These are phyloP conservation scores for Lenwebbia sp. DNA, from an alignment of 345 rosid genomes.

Conservation along the genomic window DNA sequence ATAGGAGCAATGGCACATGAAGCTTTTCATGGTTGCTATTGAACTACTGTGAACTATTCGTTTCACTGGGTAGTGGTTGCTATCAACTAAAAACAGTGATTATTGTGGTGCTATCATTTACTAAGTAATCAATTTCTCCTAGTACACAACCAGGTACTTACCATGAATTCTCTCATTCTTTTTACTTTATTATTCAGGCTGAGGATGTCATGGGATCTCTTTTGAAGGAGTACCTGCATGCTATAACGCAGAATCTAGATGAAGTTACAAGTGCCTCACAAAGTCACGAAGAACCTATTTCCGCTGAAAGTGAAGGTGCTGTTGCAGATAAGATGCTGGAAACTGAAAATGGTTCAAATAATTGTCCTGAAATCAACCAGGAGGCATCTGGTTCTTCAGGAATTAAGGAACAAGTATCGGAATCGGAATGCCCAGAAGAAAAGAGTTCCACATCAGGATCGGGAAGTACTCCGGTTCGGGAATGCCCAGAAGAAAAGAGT, in stretches of 20 bases:
- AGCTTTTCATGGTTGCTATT: neutral
- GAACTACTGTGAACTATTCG: neutral
- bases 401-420: slow-evolving; percentile 21
- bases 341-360: slow-evolving; percentile 16
- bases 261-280: slow-evolving; percentile 14
- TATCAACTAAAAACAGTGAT: neutral
- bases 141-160: neutral
- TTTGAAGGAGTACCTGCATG: slow-evolving; percentile 51
- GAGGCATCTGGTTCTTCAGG: slow-evolving; percentile 10
- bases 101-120: neutral
- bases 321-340: slow-evolving; percentile 2
- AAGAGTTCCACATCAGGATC: slow-evolving; percentile 18
- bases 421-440: slow-evolving; percentile 13
- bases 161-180: neutral
- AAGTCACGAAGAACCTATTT: slow-evolving; percentile 11
- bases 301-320: slow-evolving; percentile 22
- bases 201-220: slow-evolving; percentile 87
- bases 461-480: slow-evolving; percentile 11
- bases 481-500: slow-evolving; percentile 15
- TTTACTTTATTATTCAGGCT: slow-evolving; percentile 37
- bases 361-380: slow-evolving; percentile 16
- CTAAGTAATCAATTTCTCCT: neutral
- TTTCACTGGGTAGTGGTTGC: neutral
- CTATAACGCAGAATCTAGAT: slow-evolving; percentile 26
- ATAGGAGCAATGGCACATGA: neutral